A percentile compares a stretch with the other conserved stretches of the same genome.
These are phyloP conservation scores for Quercus robur DNA, from an alignment of 306 rosid species.

Conservation along the genomic window DNA sequence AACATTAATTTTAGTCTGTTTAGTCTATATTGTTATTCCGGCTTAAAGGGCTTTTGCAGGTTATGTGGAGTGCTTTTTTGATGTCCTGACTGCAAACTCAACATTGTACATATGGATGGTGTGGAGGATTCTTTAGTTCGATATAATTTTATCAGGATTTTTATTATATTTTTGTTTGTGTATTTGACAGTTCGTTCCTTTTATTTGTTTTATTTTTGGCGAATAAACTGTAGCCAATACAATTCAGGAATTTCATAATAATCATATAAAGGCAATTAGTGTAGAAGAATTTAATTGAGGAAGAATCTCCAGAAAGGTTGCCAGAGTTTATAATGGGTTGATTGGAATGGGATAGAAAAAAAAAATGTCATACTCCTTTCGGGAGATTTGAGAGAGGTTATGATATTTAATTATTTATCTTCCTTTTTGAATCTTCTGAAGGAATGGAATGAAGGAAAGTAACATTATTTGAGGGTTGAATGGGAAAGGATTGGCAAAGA, in stretches of 20 bases:
- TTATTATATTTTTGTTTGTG: background rate
- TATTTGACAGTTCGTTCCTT: background rate
- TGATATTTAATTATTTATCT: no score
- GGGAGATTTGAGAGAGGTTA: no score
- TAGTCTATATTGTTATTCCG: background rate
- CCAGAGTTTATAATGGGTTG: no score
- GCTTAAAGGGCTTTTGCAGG: slow-evolving; percentile 3
- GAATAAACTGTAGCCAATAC: background rate
- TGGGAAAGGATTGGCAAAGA: no score
- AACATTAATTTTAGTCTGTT: background rate
- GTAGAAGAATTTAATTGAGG: no score
- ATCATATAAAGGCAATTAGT: background rate
- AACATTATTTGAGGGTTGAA: no score
- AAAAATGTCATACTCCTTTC: no score
- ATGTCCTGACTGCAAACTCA: background rate
- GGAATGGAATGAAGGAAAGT: no score
- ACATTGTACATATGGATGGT: slow-evolving; percentile 33
- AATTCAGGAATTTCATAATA: background rate
- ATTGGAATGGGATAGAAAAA: no score
- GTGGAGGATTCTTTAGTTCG: slow-evolving; percentile 23
- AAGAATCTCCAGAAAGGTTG: no score
- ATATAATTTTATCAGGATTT: background rate
- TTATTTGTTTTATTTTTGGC: background rate
- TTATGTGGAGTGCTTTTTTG: background rate
- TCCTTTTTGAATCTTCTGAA: no score